phyloP scores from a whole-genome alignment of 306 rosid genomes.

The Gastrolobium villosum region DNA sequence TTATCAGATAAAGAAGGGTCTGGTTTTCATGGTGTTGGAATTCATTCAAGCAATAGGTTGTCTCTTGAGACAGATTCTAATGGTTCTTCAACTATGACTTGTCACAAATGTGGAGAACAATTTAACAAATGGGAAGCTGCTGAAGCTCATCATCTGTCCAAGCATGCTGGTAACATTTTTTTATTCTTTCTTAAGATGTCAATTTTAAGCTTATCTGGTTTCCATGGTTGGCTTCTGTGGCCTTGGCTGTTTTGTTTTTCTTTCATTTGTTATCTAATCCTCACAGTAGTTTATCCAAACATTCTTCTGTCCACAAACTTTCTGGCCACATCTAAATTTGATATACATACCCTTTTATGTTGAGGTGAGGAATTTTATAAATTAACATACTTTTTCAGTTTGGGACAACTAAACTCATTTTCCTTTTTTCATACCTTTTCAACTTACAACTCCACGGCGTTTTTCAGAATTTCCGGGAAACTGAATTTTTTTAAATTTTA shows the following conservation, averaged over 20 bases:
- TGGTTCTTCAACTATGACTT: slow-evolving; percentile 66
- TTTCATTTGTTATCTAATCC: slow-evolving; percentile 44
- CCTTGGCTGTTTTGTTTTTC: slow-evolving; percentile 7
- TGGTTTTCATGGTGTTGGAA: slow-evolving; percentile 53
- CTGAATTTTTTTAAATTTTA: too few species aligned
- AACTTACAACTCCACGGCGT: slow-evolving; percentile 39
- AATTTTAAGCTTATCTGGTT: slow-evolving; percentile 31
- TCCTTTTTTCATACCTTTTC: slow-evolving; percentile 40
- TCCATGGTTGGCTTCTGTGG: not conserved
- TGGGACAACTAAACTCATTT: slow-evolving; percentile 34
- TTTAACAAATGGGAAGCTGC: slow-evolving; percentile 92
- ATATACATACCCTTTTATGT: slow-evolving; percentile 30
- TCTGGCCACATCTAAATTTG: slow-evolving; percentile 16
- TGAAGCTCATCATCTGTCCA: slow-evolving; percentile 89
- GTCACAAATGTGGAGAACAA: slow-evolving; percentile 94
- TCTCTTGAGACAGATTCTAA: slow-evolving; percentile 63
- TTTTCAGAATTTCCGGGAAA: too few species aligned
- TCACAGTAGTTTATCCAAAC: slow-evolving; percentile 34
- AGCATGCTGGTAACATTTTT: slow-evolving; percentile 81
- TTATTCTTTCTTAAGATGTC: not conserved
- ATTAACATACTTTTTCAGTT: slow-evolving; percentile 35
- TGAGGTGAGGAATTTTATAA: slow-evolving; percentile 45
- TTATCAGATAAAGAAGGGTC: slow-evolving; percentile 67
- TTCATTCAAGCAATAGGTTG: slow-evolving; percentile 64
- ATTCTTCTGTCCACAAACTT: slow-evolving; percentile 53